Conservation (phyloP, 75 land plant species). For the Chamaecyparis obtusa region DNA sequence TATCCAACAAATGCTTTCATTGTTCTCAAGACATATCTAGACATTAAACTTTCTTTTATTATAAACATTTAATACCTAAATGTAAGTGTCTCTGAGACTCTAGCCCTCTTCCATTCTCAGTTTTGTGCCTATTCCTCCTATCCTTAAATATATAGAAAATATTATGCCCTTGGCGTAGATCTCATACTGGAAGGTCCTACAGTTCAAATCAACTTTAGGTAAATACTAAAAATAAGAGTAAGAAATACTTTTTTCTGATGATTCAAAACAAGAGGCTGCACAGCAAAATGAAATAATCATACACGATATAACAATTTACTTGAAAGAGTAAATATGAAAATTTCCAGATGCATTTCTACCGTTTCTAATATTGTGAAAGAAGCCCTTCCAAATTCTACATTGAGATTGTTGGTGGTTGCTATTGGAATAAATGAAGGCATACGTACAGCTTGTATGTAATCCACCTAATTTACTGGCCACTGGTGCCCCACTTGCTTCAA, state of each 20-base stretch:
- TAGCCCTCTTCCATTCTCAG: background rate
- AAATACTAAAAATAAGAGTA: background rate
- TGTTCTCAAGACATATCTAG: background rate
- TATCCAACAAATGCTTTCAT: background rate
- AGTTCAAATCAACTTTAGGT: background rate
- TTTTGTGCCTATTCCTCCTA: slow-evolving; percentile 2
- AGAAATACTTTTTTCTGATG: background rate
- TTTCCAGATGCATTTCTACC: background rate
- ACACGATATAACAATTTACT: background rate
- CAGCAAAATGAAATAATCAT: background rate
- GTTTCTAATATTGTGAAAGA: background rate
- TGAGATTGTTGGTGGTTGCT: background rate
- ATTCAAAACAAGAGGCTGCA: background rate
- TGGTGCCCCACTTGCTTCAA: background rate
- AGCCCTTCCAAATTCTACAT: background rate
- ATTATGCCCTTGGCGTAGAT: background rate
- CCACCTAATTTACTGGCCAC: background rate
- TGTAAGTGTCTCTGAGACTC: background rate
- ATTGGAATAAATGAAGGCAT: background rate
- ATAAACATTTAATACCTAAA: background rate
- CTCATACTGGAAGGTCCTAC: background rate
- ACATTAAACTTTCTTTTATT: background rate
- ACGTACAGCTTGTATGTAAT: background rate
- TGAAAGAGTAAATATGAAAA: background rate
- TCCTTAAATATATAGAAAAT: background rate